phyloP scores from a whole-genome alignment of 1,284 basidiomycete genomes.

The Wolfiporia cocos region DNA sequence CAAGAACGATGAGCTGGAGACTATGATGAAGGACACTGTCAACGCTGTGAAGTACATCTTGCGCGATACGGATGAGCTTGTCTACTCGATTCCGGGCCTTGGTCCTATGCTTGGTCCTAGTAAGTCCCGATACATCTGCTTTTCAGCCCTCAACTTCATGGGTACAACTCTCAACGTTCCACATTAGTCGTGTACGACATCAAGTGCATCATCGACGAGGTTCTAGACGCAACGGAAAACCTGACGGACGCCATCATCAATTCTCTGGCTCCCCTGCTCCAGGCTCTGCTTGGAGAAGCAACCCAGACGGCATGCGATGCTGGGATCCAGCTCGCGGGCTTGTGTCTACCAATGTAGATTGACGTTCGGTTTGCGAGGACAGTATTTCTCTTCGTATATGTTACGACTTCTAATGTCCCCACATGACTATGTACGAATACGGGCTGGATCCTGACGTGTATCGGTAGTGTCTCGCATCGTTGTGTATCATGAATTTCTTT shows the following conservation, averaged over 20 bases:
- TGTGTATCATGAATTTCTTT: constrained; percentile 14
- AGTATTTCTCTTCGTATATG: constrained; percentile 4
- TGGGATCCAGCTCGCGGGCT: constrained; percentile 15
- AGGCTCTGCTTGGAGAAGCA: constrained; percentile 18
- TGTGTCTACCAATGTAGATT: constrained; percentile 16
- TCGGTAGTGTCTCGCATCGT: constrained; percentile 16
- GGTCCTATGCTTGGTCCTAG: constrained; percentile 49
- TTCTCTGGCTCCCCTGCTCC: constrained; percentile 28
- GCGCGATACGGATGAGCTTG: constrained; percentile 21
- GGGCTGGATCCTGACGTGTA: constrained; percentile 21
- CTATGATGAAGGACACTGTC: constrained; percentile 41
- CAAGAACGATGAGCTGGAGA: constrained; percentile 36
- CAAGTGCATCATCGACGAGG: constrained; percentile 41
- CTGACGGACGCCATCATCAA: constrained; percentile 43
- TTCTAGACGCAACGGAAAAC: constrained; percentile 43
- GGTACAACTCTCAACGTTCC: not conserved
- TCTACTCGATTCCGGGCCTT: constrained; percentile 35
- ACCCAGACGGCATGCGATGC: constrained; percentile 18
- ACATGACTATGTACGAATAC: constrained; percentile 13
- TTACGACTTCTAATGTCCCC: constrained; percentile 11
- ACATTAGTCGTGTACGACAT: constrained; percentile 39
- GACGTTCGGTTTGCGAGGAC: not conserved
- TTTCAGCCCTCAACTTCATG: too few relatives aligned
- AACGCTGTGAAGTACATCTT: constrained; percentile 43
- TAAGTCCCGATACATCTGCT: constrained; percentile 28